These are phyloP conservation scores for Castanea mollissima DNA, from an alignment of 306 rosid species.

Conservation along the genomic window DNA sequence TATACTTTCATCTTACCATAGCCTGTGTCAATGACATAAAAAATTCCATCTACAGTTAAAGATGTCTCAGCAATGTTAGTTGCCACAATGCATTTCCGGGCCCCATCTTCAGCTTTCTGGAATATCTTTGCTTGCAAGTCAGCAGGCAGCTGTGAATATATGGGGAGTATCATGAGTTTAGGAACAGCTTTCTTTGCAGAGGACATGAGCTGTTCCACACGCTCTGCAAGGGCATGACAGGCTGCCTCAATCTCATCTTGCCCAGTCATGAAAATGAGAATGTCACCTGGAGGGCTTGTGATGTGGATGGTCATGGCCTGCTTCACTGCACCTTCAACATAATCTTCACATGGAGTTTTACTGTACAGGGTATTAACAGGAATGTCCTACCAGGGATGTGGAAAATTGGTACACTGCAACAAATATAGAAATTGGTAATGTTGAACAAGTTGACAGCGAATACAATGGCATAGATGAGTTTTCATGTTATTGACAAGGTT, in stretches of 20 bases:
- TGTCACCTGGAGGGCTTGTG: constrained; percentile 93
- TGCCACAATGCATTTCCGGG: constrained; percentile 94
- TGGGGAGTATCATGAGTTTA: constrained; percentile 89
- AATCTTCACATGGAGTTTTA: constrained; percentile 94
- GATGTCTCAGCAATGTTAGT: constrained; percentile 98
- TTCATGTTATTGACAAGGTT: constrained; percentile 19
- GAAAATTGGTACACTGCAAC: constrained; percentile 84
- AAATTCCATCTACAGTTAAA: constrained; percentile 93
- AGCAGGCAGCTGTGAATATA: constrained; percentile 98
- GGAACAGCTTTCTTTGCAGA: constrained; percentile 74
- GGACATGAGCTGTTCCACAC: constrained; percentile 81
- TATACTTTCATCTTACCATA: constrained; percentile 98
- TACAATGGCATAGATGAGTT: background rate
- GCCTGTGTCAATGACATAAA: constrained; percentile 91
- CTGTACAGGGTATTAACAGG: constrained; percentile 83
- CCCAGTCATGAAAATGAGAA: constrained; percentile 97
- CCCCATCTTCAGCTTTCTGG: constrained; percentile 95
- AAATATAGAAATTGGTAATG: constrained; percentile 18
- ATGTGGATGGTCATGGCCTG: constrained; percentile 99
- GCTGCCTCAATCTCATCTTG: constrained; percentile 99
- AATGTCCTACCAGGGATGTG: constrained; percentile 98
- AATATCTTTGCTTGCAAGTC: constrained; percentile 97
- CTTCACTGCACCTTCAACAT: constrained; percentile 96
- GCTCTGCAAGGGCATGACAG: constrained; percentile 88
- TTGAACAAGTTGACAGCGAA: constrained; percentile 12